Conservation (phyloP, 129 eudicot genomes). For the Cynara cardunculus region DNA sequence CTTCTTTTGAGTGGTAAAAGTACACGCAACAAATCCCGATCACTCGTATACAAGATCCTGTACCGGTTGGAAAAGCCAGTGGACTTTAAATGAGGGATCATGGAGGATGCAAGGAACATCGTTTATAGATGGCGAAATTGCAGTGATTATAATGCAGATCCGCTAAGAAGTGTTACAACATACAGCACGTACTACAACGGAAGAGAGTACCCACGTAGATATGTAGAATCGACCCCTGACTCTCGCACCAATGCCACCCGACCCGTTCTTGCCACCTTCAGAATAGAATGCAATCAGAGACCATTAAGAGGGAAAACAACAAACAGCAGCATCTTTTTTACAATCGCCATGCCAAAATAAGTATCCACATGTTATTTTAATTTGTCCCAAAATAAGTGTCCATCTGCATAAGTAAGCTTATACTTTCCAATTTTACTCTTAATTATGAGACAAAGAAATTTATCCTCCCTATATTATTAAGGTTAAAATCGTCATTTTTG, state of each 20-base stretch:
- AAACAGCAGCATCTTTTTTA: background rate
- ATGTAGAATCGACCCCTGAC: conserved; percentile 58
- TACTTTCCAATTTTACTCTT: no score
- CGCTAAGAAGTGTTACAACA: background rate
- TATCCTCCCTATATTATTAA: no score
- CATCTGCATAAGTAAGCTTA: no score
- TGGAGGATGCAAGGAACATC: background rate
- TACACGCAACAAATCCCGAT: background rate
- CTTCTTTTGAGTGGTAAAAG: background rate
- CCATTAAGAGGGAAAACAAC: background rate
- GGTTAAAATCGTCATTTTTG: background rate
- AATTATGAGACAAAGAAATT: no score
- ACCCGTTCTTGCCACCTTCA: conserved; percentile 68
- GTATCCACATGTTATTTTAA: no score
- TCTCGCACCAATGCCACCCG: conserved; percentile 62
- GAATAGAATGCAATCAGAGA: background rate
- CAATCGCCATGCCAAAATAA: no score
- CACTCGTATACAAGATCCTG: background rate
- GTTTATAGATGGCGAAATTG: background rate
- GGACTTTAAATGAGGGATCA: background rate
- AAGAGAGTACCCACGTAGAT: conserved; percentile 52
- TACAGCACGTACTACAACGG: conserved; percentile 19
- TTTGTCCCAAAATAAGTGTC: no score
- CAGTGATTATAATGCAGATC: background rate
- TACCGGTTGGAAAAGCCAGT: background rate